These are phyloP conservation scores for Penicillium robsamsonii DNA, from an alignment of 495 filamentous ascomycete genomes.

Conservation along the genomic window DNA sequence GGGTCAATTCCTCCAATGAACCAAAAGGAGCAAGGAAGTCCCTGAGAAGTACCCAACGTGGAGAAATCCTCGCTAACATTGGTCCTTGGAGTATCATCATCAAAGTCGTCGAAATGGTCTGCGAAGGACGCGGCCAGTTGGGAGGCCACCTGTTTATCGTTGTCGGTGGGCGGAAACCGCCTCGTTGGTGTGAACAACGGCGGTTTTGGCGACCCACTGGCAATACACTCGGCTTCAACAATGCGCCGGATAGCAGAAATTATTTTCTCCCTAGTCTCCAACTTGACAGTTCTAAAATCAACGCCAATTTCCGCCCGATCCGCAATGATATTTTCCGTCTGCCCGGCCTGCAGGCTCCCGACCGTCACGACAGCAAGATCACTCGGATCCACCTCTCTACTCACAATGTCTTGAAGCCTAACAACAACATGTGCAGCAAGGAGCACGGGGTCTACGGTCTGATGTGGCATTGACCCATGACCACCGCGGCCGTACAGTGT, in stretches of 20 bases:
- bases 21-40: constrained; percentile 47
- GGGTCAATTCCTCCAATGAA: constrained; percentile 45
- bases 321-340: constrained; percentile 53
- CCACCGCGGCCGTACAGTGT: constrained; percentile 53
- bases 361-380: constrained; percentile 53
- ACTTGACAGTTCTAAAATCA: constrained; percentile 46
- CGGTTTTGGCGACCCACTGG: constrained; percentile 45
- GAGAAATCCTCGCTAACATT: constrained; percentile 50
- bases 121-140: constrained; percentile 35
- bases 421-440: constrained; percentile 50
- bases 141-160: constrained; percentile 32
- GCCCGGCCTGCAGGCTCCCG: constrained; percentile 49
- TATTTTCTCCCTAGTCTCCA: constrained; percentile 39
- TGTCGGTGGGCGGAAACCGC: constrained; percentile 45
- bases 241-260: constrained; percentile 43
- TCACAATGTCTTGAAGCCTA: constrained; percentile 51
- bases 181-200: constrained; percentile 45
- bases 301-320: constrained; percentile 48
- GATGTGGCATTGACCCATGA: constrained; percentile 52
- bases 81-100: constrained; percentile 32
- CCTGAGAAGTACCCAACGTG: constrained; percentile 37
- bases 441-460: constrained; percentile 50
- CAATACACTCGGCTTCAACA: constrained; percentile 51
- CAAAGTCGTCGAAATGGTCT: constrained; percentile 42
- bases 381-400: constrained; percentile 46